Evolutionary conservation across 345 rosid species (phyloP), one percentile per base, ranked within the genome.

Genomic region (Moringa oleifera): DNA sequence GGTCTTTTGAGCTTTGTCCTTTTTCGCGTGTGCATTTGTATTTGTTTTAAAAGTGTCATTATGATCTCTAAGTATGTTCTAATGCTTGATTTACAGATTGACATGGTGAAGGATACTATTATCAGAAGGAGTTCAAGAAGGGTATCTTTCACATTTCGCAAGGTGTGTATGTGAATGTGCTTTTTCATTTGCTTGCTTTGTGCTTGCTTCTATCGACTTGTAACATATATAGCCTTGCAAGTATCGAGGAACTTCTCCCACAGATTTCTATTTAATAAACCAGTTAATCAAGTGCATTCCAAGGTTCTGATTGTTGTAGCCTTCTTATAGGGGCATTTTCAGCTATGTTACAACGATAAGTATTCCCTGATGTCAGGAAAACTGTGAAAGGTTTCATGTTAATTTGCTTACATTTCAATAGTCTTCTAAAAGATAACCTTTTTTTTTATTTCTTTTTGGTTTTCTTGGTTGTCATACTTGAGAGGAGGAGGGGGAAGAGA

Each of bases 141-240:
- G 67, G 97, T 93, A 33, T 93, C 98, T 53, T 90, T 93, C 79
- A 93, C 98, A 66, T 53, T 93, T 20, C 91, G 97, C 18, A 87
- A 90, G 97, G 98, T 90, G 58, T 20, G 77, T 63, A 46, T 23
- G 9, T 55, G 51, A 41, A n/a, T 55, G 33, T 28, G 6, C 17
- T 53, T 57, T 11, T 41, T 15, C 12, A 41, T 41, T 41, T 9
- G 47, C 17, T 28, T n/a, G n/a, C 33, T 41, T 7, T 41, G 12
- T 41, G 47, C 33, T 23, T 28, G n/a, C 37, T 31, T 55, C 23
- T 24, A 53, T 68, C 9, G 16, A 47, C 23, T 52, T 20, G 3
- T 18, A n/a, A 19, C 17, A 20, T 25, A 54, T 10, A 25, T 6
- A 13, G 2, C 11, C 13, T 55, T 23, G 59, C 20, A 18, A 55